Evolutionary conservation across 768 basidiomycete species (phyloP).

Genomic region (Calocybe indica): DNA sequence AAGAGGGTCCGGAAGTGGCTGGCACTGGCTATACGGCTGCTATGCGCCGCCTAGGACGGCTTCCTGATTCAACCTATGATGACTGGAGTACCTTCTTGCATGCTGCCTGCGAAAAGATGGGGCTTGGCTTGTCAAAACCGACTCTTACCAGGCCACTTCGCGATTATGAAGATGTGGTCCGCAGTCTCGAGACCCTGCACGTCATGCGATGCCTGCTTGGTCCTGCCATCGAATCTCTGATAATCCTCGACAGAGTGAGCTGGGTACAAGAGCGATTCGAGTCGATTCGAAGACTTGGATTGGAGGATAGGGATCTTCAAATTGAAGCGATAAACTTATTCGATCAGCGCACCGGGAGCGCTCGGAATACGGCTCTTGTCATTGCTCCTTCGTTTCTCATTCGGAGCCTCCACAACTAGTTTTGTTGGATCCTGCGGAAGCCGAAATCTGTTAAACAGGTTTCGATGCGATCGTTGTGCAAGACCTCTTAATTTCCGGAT

Average conservation of each 20-base stretch:
- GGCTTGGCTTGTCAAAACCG: slow-evolving; percentile 16
- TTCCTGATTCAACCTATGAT: slow-evolving; percentile 43
- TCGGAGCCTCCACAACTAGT: too few species aligned
- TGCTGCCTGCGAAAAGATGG: slow-evolving; percentile 20
- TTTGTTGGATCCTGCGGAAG: too few species aligned
- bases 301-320: slow-evolving; percentile 3
- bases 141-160: too few species aligned
- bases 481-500: too few species aligned
- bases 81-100: slow-evolving; percentile 43
- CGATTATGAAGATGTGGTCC: slow-evolving; percentile 20
- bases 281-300: not conserved
- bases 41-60: slow-evolving; percentile 40
- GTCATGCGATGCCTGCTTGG: slow-evolving; percentile 64
- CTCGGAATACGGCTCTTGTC: slow-evolving; percentile 63
- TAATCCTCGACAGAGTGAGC: slow-evolving; percentile 53
- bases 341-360: slow-evolving; percentile 67
- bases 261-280: slow-evolving; percentile 47
- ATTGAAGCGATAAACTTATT: slow-evolving; percentile 61
- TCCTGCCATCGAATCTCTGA: slow-evolving; percentile 58
- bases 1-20: slow-evolving; percentile 3
- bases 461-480: too few species aligned
- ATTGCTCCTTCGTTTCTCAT: slow-evolving; percentile 24
- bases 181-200: slow-evolving; percentile 53
- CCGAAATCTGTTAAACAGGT: too few species aligned
- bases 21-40: slow-evolving; percentile 32